Evolutionary conservation across 495 filamentous ascomycete species (phyloP).

Genomic region (Penicillium malachiteum): DNA sequence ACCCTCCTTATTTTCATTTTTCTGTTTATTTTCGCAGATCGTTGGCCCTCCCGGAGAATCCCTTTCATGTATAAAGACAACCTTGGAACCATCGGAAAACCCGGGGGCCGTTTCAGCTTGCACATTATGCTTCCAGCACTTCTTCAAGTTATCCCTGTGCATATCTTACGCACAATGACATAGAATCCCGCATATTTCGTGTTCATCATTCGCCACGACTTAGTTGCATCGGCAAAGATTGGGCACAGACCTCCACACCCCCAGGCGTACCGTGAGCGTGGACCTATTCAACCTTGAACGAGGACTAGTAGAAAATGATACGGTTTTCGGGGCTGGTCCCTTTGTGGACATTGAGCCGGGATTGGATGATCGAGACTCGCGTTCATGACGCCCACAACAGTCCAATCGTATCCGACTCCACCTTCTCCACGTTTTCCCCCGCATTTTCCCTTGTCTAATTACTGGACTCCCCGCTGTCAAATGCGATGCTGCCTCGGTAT

Average conservation of each 20-base stretch:
- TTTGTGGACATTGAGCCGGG: conserved; percentile 15
- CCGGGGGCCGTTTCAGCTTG: not conserved
- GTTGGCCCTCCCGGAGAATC: too few relatives aligned
- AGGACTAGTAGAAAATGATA: not conserved
- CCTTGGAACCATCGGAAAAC: not conserved
- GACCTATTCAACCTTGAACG: not conserved
- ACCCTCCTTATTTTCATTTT: too few relatives aligned
- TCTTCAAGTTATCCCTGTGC: not conserved
- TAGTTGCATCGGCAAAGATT: not conserved
- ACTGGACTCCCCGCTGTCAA: conserved; percentile 1
- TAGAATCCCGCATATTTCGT: not conserved
- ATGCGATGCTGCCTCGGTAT: conserved; percentile 31
- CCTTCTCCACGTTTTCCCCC: conserved; percentile 29
- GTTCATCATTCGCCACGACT: not conserved
- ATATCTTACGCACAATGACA: conserved; percentile 3
- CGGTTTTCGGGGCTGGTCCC: conserved; percentile 22
- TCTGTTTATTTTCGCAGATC: too few relatives aligned
- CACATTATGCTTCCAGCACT: not conserved
- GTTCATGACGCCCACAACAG: conserved; percentile 3
- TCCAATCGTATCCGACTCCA: conserved; percentile 4
- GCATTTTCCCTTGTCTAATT: conserved; percentile 16
- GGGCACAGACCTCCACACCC: not conserved
- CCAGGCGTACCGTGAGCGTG: too few relatives aligned
- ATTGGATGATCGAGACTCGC: conserved; percentile 5
- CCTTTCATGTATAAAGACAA: too few relatives aligned